Evolutionary conservation across 805 yeast genomes (phyloP).

Genomic region (Priceomyces castillae): DNA sequence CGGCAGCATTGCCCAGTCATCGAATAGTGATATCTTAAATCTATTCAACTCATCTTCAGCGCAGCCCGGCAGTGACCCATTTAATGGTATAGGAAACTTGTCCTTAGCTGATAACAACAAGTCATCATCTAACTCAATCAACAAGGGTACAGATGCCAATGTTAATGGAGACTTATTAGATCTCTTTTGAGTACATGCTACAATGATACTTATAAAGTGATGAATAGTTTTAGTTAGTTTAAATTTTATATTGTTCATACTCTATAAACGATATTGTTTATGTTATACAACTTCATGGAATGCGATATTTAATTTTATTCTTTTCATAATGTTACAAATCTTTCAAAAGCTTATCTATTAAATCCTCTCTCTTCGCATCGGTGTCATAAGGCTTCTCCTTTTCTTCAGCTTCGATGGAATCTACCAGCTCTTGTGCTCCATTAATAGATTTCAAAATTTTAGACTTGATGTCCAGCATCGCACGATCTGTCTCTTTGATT

Average conservation of each 20-base stretch:
- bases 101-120: constrained; percentile 4
- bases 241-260: not conserved
- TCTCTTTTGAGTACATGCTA: constrained; percentile 22
- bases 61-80: not conserved
- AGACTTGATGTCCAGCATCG: constrained; percentile 37
- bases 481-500: constrained; percentile 44
- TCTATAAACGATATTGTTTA: constrained; percentile 5
- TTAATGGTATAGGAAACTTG: constrained; percentile 11
- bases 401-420: not conserved
- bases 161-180: constrained; percentile 36
- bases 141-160: constrained; percentile 6
- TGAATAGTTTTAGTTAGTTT: not conserved
- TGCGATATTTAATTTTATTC: not conserved
- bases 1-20: constrained; percentile 11
- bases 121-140: constrained; percentile 3
- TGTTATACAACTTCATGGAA: not conserved
- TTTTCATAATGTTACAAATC: not conserved
- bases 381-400: not conserved
- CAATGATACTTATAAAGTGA: too few relatives aligned
- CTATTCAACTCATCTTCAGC: constrained; percentile 31
- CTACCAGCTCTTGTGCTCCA: not conserved
- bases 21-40: constrained; percentile 45
- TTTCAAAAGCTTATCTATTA: constrained; percentile 7
- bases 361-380: constrained; percentile 3
- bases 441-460: constrained; percentile 27